These are phyloP conservation scores for Lolium perenne DNA, from an alignment of 176 grass and related monocot species.

Conservation along the genomic window DNA sequence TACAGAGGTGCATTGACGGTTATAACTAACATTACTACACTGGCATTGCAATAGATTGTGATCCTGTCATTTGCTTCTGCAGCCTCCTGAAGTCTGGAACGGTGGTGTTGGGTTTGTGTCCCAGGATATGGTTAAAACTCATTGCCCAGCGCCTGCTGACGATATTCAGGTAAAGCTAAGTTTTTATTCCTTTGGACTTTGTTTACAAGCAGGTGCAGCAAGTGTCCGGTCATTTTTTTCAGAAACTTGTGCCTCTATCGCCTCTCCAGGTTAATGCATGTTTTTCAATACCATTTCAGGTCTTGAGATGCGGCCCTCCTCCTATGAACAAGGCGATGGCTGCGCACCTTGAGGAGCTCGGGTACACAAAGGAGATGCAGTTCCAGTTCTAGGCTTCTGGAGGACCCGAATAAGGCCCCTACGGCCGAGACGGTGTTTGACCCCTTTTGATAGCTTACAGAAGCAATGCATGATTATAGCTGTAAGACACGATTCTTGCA, in stretches of 20 bases:
- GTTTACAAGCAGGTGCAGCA: not conserved
- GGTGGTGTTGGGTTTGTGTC: slow-evolving; percentile 95
- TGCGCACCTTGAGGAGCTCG: slow-evolving; percentile 76
- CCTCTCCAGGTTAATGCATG: not conserved
- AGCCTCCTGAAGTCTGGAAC: slow-evolving; percentile 90
- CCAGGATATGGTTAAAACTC: slow-evolving; percentile 83
- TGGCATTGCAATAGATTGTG: not conserved
- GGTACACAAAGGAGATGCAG: slow-evolving; percentile 92
- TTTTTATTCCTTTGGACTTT: not conserved
- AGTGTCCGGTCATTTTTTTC: not conserved
- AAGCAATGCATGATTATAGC: not conserved
- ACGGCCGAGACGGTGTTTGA: not conserved
- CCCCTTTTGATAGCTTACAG: slow-evolving; percentile 28
- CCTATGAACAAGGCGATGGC: slow-evolving; percentile 99
- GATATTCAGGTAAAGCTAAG: slow-evolving; percentile 75
- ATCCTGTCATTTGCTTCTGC: slow-evolving; percentile 38
- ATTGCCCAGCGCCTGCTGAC: slow-evolving; percentile 71
- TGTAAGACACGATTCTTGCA: not conserved
- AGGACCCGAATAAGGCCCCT: slow-evolving; percentile 33
- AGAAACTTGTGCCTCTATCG: not conserved
- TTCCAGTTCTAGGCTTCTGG: slow-evolving; percentile 75
- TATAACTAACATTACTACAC: not conserved
- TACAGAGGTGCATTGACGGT: slow-evolving; percentile 3
- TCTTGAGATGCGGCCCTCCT: slow-evolving; percentile 93
- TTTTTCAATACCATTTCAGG: slow-evolving; percentile 47